Evolutionary conservation across 805 yeast species (phyloP), one percentile per base, ranked within the genome.

Genomic region (Teunomyces kruisii): DNA sequence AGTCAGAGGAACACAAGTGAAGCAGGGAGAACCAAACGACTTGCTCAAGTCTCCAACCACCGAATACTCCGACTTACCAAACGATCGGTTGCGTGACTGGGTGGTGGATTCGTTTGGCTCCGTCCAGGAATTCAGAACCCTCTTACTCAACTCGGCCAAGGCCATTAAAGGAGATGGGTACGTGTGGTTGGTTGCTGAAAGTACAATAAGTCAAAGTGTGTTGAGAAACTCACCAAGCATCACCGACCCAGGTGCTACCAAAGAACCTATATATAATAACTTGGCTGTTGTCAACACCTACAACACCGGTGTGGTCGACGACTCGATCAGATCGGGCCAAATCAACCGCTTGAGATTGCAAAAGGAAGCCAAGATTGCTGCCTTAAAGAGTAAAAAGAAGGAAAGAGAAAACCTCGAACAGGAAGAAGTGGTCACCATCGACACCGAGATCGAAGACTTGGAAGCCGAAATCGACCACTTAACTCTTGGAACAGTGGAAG

Each of bases 121-220:
- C 0, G 50, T 88, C 8, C 79, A 76, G 12, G 95, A 89, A 61
- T 84, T 94, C 61, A 77, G 86, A 54, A 79, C 86, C 1, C 74
- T 88, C 39, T 64, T 94, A 36, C 59, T 87, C 47, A 78, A 80
- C 46, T 81, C 94, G 1, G 88, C 92, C 9, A 67, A 73, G 40
- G 77, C 85, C 3, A 79, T 89, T 49, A 81, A 84, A 49, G 97
- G 98, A 41, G 92, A 88, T 64, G 99, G 99, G 3, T 83, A 77
- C 65, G 86, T 91, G 9, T 94, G 97, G 94, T 70, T 94, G 14
- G 84, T 90, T 16, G 95, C 92, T 46, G 75, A 74, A 65, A 73
- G 62, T 12, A 61, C 61, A 37, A 55, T 60, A 45, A 54, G 67
- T 15, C 68, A 67, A 42, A 51, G 51, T 32, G 52, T 57, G 19